phyloP scores from a whole-genome alignment of 176 grass and related monocot species.

The Ensete ventricosum region DNA sequence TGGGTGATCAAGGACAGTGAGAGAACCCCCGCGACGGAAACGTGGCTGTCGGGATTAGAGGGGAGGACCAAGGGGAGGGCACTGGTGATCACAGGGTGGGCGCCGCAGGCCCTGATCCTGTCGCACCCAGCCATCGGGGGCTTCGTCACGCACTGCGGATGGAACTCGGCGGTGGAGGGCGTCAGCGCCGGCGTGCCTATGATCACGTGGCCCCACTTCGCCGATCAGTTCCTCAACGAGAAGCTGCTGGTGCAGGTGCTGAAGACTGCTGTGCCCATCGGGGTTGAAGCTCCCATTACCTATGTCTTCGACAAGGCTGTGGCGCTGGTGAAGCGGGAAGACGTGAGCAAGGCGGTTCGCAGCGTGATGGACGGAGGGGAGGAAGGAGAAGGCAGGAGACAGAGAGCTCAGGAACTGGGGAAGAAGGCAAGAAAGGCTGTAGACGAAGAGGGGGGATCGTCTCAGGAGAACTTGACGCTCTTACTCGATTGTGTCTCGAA shows the following conservation, averaged over 20 bases:
- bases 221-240: conserved; percentile 8
- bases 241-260: not conserved
- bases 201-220: not conserved
- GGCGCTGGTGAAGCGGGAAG: not conserved
- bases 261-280: not conserved
- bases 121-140: not conserved
- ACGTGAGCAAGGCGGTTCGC: conserved; percentile 13
- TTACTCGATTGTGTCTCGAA: conserved; percentile 22
- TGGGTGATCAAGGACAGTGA: not conserved
- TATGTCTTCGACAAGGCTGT: conserved; percentile 8
- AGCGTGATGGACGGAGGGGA: conserved; percentile 16
- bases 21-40: not conserved
- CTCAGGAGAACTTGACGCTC: conserved; percentile 1
- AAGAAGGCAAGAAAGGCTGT: conserved; percentile 12
- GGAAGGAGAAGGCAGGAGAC: conserved; percentile 6
- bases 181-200: not conserved
- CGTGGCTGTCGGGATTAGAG: not conserved
- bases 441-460: conserved; percentile 10
- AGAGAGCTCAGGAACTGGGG: conserved; percentile 13
- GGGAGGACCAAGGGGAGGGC: not conserved
- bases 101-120: not conserved
- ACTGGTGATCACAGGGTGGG: not conserved
- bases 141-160: conserved; percentile 1
- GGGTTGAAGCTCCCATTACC: not conserved
- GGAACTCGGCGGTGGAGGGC: not conserved